A percentile compares a stretch with the other conserved stretches of the same genome.
Conservation (phyloP, 164 flowering plant species). For the Akebia trifoliata region DNA sequence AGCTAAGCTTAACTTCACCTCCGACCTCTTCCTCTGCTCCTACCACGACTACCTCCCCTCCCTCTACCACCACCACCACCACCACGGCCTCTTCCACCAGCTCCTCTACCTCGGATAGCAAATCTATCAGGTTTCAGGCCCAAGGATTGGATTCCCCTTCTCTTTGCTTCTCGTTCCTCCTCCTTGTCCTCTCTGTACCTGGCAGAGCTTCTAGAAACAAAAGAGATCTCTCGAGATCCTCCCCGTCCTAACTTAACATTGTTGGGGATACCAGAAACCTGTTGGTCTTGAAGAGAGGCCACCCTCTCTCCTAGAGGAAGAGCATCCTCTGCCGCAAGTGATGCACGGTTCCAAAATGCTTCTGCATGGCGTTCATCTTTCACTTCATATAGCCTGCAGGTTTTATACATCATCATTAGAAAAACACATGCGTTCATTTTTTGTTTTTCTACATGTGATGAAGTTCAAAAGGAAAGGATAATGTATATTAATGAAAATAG, state of each 20-base stretch:
- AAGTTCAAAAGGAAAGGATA: too few relatives aligned
- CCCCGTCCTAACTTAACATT: constrained; percentile 71
- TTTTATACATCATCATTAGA: neutral
- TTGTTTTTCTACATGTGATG: neutral
- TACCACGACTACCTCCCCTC: constrained; percentile 24
- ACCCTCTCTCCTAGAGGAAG: constrained; percentile 82
- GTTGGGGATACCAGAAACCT: constrained; percentile 17
- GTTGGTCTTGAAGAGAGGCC: constrained; percentile 39
- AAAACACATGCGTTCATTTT: neutral
- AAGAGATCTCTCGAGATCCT: constrained; percentile 88
- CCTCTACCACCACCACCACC: constrained; percentile 26
- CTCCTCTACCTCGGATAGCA: constrained; percentile 37
- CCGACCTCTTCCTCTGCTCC: constrained; percentile 27
- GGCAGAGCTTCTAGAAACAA: constrained; percentile 49
- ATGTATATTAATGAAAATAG: too few relatives aligned
- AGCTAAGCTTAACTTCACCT: constrained; percentile 4
- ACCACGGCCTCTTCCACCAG: constrained; percentile 36
- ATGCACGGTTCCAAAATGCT: constrained; percentile 51
- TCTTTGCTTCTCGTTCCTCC: constrained; percentile 39
- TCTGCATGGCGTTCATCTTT: constrained; percentile 92
- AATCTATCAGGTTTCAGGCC: constrained; percentile 51
- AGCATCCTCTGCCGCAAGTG: constrained; percentile 72
- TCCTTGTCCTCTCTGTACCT: constrained; percentile 54
- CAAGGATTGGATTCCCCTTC: constrained; percentile 75
- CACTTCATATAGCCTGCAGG: constrained; percentile 70